phyloP scores from a whole-genome alignment of 2,329 filamentous ascomycete species.

The Stagonosporopsis vannaccii region DNA sequence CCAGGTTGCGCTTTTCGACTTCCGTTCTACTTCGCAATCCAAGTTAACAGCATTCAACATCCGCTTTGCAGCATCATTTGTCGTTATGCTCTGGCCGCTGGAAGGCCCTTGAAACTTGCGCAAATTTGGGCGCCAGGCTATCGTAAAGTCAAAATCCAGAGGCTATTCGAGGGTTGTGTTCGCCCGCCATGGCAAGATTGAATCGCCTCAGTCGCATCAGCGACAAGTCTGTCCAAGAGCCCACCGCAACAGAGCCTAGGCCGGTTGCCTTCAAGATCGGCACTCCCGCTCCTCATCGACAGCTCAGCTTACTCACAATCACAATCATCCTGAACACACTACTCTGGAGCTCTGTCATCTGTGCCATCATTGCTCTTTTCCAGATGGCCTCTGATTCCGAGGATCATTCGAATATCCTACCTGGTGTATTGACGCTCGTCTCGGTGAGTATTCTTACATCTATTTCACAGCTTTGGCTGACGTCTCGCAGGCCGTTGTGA shows the following conservation, averaged over 20 bases:
- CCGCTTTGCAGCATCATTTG: background rate
- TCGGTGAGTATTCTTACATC: conserved; percentile 35
- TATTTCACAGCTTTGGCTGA: conserved; percentile 10
- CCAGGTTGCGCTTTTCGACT: background rate
- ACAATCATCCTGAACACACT: conserved; percentile 45
- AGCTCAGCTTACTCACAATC: conserved; percentile 44
- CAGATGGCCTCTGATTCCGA: conserved; percentile 37
- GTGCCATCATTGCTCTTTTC: conserved; percentile 38
- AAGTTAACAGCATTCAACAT: background rate
- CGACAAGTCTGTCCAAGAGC: background rate
- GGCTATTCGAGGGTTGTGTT: background rate
- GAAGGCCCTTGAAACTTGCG: background rate
- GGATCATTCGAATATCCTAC: conserved; percentile 40
- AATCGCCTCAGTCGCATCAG: conserved; percentile 10
- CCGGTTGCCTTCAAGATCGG: conserved; percentile 4
- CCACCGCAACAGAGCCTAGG: conserved; percentile 1
- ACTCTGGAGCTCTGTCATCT: conserved; percentile 44
- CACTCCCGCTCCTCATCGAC: conserved; percentile 33
- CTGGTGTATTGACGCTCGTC: conserved; percentile 41
- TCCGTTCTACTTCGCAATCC: background rate
- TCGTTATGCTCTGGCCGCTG: conserved; percentile 6
- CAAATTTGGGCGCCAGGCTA: background rate
- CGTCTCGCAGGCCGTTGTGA: conserved; percentile 38
- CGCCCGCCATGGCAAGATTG: conserved; percentile 6
- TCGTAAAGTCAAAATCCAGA: background rate